Percentiles rank a stretch among this genome's conserved stretches.
Evolutionary conservation across 306 rosid genomes (phyloP).

Genomic region (Comarum palustre): DNA sequence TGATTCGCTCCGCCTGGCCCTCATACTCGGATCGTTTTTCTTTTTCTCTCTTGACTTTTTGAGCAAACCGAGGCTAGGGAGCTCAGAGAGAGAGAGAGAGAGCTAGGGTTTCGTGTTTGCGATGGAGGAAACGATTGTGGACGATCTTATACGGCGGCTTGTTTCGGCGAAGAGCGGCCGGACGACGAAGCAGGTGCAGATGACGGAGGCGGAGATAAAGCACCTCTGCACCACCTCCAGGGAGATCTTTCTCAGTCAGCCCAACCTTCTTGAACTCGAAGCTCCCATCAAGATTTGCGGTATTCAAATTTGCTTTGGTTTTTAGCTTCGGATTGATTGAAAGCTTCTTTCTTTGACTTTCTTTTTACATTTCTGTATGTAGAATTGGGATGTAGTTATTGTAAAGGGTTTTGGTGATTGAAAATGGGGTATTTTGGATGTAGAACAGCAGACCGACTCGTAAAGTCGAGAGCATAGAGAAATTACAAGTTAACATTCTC

Average conservation of each 20-base stretch:
- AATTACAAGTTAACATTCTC: too few species aligned
- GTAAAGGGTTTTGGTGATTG: not conserved
- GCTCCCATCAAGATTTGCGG: conserved; percentile 87
- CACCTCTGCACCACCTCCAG: conserved; percentile 56
- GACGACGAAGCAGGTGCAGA: conserved; percentile 64
- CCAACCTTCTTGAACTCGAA: conserved; percentile 86
- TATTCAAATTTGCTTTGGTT: conserved; percentile 6
- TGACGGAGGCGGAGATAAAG: conserved; percentile 62
- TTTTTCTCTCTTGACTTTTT: not conserved
- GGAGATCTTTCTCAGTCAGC: conserved; percentile 78
- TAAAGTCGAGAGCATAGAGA: too few species aligned
- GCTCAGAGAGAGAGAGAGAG: not conserved
- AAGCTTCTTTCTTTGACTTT: not conserved
- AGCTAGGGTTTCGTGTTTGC: conserved; percentile 21
- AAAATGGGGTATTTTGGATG: not conserved
- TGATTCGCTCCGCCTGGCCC: not conserved
- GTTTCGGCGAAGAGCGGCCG: conserved; percentile 65
- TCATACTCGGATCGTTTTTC: not conserved
- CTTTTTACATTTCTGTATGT: conserved; percentile 6
- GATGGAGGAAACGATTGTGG: conserved; percentile 58
- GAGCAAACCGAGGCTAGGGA: not conserved
- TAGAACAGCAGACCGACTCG: too few species aligned
- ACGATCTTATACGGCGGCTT: conserved; percentile 63
- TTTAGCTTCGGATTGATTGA: not conserved
- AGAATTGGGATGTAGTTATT: not conserved